A percentile compares a stretch with the other conserved stretches of the same genome.
Conservation (phyloP, 176 grass and related monocot genomes). For the Puccinellia tenuiflora region DNA sequence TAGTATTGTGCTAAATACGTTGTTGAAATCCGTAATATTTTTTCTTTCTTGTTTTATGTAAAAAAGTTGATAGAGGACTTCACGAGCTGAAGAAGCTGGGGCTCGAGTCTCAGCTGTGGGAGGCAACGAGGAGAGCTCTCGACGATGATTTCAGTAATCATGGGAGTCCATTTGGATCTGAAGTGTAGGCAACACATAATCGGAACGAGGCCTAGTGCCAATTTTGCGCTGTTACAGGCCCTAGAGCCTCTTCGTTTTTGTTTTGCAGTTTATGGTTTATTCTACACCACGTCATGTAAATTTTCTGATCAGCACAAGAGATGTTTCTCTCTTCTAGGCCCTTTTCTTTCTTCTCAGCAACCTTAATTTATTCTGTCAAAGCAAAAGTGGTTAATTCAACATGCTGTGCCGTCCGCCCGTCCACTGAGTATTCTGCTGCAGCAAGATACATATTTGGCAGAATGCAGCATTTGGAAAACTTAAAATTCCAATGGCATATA, state of each 20-base stretch:
- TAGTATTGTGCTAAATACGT: neutral
- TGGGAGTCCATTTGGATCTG: conserved; percentile 57
- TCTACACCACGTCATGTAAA: conserved; percentile 11
- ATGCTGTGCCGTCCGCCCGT: neutral
- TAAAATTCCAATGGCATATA: neutral
- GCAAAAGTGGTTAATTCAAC: neutral
- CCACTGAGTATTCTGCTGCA: neutral
- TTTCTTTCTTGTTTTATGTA: neutral
- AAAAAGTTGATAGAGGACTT: conserved; percentile 81
- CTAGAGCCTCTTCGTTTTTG: conserved; percentile 8
- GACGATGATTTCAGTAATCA: conserved; percentile 42
- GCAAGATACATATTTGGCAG: neutral
- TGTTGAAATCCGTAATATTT: neutral
- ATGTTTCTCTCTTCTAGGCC: neutral
- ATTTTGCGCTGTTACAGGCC: conserved; percentile 27
- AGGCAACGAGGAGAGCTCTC: conserved; percentile 50
- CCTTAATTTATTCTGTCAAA: conserved; percentile 6
- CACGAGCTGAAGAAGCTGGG: conserved; percentile 84
- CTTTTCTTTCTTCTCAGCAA: neutral
- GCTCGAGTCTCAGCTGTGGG: conserved; percentile 82
- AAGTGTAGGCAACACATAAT: conserved; percentile 29
- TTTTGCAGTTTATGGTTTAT: neutral
- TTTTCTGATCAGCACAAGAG: neutral
- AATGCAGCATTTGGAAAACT: neutral
- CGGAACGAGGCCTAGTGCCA: neutral